phyloP scores from a whole-genome alignment of 2,329 filamentous ascomycete genomes.

The Lachnellula subtilissima region DNA sequence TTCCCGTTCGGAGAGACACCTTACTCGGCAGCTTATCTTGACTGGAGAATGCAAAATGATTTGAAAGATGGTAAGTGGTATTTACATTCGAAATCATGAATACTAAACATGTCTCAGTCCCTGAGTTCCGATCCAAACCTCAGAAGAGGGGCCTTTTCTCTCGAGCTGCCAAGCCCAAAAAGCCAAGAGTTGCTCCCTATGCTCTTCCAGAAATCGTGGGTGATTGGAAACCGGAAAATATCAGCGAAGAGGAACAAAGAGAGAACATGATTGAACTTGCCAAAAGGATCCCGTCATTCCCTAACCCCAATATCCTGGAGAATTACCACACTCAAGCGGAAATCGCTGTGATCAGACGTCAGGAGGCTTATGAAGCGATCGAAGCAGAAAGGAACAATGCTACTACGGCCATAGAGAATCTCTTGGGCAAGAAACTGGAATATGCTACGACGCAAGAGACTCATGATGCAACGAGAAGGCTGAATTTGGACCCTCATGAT shows the following conservation, averaged over 20 bases:
- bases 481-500: neutral
- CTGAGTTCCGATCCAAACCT: constrained; percentile 14
- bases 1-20: constrained; percentile 30
- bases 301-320: constrained; percentile 9
- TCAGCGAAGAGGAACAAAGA: constrained; percentile 11
- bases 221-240: constrained; percentile 14
- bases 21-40: constrained; percentile 22
- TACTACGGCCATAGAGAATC: neutral
- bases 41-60: constrained; percentile 23
- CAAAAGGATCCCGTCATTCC: constrained; percentile 6
- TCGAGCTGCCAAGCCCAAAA: neutral
- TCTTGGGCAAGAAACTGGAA: neutral
- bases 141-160: neutral
- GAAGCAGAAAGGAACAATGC: neutral
- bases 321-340: constrained; percentile 18
- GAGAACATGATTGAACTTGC: constrained; percentile 9
- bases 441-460: neutral
- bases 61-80: constrained; percentile 22
- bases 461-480: neutral
- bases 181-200: neutral
- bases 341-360: constrained; percentile 5
- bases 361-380: neutral
- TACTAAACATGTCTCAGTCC: constrained; percentile 15
- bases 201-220: constrained; percentile 17
- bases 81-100: no score